Percentiles rank a stretch among this genome's conserved stretches.
Conservation (phyloP, 1,139 yeast species). For the Yamadazyma dendronema region DNA sequence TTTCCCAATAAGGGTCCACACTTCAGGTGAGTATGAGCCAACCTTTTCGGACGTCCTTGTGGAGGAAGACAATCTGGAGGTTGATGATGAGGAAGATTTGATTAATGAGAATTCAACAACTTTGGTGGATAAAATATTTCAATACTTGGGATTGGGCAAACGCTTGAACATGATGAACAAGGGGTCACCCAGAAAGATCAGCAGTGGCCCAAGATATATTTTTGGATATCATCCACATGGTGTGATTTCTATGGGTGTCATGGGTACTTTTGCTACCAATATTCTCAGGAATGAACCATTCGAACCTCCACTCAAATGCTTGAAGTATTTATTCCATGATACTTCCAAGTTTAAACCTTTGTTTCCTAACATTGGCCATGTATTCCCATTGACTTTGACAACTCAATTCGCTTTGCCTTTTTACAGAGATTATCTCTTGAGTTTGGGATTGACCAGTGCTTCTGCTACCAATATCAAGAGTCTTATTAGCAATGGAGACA, state of each 20-base stretch:
- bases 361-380: conserved; percentile 78
- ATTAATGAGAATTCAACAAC: conserved; percentile 40
- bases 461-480: conserved; percentile 69
- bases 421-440: conserved; percentile 79
- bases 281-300: conserved; percentile 53
- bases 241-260: conserved; percentile 87
- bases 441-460: conserved; percentile 85
- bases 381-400: conserved; percentile 74
- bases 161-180: conserved; percentile 29
- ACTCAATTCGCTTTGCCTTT: conserved; percentile 88
- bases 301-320: conserved; percentile 53
- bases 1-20: conserved; percentile 78
- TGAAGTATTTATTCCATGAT: conserved; percentile 44
- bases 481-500: conserved; percentile 60
- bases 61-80: conserved; percentile 16
- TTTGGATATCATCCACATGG: conserved; percentile 98
- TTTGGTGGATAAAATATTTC: conserved; percentile 36
- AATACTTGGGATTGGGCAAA: conserved; percentile 37
- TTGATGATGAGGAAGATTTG: conserved; percentile 46
- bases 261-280: conserved; percentile 84
- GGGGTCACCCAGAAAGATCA: conserved; percentile 24
- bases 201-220: conserved; percentile 76
- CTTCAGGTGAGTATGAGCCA: conserved; percentile 70
- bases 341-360: conserved; percentile 42
- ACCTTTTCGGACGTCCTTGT: conserved; percentile 50